phyloP scores from a whole-genome alignment of 306 rosid species.

The Gastrolobium bilobum region DNA sequence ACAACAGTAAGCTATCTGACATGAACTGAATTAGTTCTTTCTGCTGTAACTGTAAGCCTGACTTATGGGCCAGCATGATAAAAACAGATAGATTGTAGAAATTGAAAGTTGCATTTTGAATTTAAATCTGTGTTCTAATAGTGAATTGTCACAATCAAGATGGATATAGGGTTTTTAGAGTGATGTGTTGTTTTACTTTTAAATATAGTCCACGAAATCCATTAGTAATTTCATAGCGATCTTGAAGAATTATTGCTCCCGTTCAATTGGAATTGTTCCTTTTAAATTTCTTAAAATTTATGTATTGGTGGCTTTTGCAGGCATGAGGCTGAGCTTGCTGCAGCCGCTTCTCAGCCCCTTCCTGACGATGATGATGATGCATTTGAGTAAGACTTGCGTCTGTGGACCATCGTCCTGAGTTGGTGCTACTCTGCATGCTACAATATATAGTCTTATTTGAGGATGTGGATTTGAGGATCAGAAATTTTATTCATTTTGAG shows the following conservation, averaged over 20 bases:
- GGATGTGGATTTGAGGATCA: too few relatives aligned
- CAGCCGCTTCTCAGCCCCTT: slow-evolving; percentile 80
- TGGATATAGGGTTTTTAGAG: neutral
- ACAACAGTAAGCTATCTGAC: slow-evolving; percentile 61
- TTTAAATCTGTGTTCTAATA: neutral
- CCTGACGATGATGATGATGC: slow-evolving; percentile 81
- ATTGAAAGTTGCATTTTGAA: neutral
- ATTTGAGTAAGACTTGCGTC: slow-evolving; percentile 56
- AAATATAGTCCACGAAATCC: neutral
- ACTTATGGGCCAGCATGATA: neutral
- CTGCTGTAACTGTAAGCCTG: neutral
- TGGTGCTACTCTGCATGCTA: slow-evolving; percentile 39
- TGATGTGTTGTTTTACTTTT: neutral
- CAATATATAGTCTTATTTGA: slow-evolving; percentile 7
- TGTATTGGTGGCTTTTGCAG: slow-evolving; percentile 47
- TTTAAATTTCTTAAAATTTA: neutral
- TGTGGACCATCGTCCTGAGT: neutral
- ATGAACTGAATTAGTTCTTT: neutral
- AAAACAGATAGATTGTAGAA: neutral
- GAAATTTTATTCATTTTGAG: too few relatives aligned
- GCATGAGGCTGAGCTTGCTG: slow-evolving; percentile 73
- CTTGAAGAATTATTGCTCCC: neutral
- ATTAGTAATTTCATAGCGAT: neutral
- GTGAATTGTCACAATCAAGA: neutral
- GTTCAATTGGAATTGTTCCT: neutral